phyloP scores from a whole-genome alignment of 2,329 filamentous ascomycete genomes.

The Pseudogymnoascus sp. region DNA sequence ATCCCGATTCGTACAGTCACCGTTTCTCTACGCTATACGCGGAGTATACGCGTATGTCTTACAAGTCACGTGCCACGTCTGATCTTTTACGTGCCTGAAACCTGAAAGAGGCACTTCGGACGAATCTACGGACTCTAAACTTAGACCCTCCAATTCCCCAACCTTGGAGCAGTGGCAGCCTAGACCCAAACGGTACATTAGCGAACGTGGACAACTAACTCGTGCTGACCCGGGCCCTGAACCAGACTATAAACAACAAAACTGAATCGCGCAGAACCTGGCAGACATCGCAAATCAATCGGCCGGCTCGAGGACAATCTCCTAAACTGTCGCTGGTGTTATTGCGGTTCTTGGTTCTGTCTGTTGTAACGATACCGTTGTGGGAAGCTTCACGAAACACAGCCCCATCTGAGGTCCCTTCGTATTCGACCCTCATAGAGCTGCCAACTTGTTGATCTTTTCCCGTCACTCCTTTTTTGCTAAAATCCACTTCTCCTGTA shows the following conservation, averaged over 20 bases:
- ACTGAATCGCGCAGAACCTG: conserved; percentile 2
- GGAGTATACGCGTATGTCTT: not conserved
- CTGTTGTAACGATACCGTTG: not conserved
- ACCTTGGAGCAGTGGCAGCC: conserved; percentile 1
- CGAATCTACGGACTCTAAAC: not conserved
- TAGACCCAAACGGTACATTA: not conserved
- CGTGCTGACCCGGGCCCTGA: conserved; percentile 3
- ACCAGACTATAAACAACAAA: conserved; percentile 8
- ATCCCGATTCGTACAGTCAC: not conserved
- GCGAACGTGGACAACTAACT: conserved; percentile 8
- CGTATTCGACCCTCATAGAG: not conserved
- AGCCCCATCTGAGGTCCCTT: not conserved
- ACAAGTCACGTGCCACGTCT: not conserved
- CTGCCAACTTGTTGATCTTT: conserved; percentile 1
- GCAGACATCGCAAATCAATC: not conserved
- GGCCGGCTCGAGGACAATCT: conserved; percentile 4
- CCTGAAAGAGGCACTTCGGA: not conserved
- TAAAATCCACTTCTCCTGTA: not conserved
- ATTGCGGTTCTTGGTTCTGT: not conserved
- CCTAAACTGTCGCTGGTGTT: not conserved
- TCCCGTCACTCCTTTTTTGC: not conserved
- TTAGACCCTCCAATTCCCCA: not conserved
- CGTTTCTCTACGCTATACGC: not conserved
- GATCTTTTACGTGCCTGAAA: not conserved
- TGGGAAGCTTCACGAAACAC: conserved; percentile 1